Base-by-base conservation (phyloP, 169 alveolate species). In the Plasmodium cynomolgi region DNA sequence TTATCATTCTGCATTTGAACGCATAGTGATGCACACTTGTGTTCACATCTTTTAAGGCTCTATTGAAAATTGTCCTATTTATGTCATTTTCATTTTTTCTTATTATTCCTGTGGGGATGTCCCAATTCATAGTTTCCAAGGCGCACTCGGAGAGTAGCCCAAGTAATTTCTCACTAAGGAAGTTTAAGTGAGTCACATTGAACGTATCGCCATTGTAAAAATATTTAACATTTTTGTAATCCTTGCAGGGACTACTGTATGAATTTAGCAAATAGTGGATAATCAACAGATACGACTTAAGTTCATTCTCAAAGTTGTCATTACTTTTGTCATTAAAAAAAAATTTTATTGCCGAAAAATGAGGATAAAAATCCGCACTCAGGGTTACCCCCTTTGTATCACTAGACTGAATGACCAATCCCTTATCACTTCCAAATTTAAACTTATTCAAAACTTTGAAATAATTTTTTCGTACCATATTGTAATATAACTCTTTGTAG, bases 181-280 rank as follows among this genome's bases (percentile, higher is more conserved):
- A 85, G 39, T 58, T 29, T 54, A 85, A 8, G 80, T 85, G 75
- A 77, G 31, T 11, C 39, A 85, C 41, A 75, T 75, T 85, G 68
- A 85, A 85, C 13, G 93, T 85, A 54, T 85, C 86, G 39, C 62
- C 41, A 54, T 20, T 77, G 44, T 85, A 85, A 85, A 85, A 85
- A 54, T 85, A 85, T 75, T 74, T 85, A 15, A 74, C 47, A 34
- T 85, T 85, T 23, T 85, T 85, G 31, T 85, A 85, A 47, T 85
- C 17, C 68, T 17, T 85, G 31, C 93, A 85, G 8, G 93, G 93
- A 75, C 93, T 85, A n/a, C 41, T 85, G 20, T 29, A 50, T n/a
- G 93, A 47, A 85, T 85, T 85, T 85, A 85, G 31, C 62, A 85
- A 85, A 85, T 56, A 79, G 33, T 85, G 85, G 29, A 85, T 54